Conservation (phyloP, 2,329 filamentous ascomycete genomes). For the Tricladium varicosporioides region DNA sequence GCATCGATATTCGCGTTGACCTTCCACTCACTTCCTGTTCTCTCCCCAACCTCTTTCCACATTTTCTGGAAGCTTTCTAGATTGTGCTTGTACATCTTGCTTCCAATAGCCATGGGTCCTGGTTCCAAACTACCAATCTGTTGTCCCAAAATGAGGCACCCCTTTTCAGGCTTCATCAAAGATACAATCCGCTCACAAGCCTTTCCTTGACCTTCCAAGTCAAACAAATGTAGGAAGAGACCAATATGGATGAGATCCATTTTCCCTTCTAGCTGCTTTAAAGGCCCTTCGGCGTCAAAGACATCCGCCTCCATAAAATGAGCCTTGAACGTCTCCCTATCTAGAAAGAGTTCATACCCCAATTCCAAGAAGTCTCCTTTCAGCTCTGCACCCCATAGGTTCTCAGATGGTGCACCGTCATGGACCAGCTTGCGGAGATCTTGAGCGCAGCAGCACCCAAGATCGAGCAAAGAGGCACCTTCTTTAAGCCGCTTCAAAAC, state of each 20-base stretch:
- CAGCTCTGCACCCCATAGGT: background rate
- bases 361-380: conserved; percentile 22
- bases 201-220: conserved; percentile 1
- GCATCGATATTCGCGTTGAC: no score
- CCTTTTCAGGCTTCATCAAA: background rate
- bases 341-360: conserved; percentile 37
- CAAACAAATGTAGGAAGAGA: conserved; percentile 19
- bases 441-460: conserved; percentile 2
- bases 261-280: conserved; percentile 35
- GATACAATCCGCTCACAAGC: background rate
- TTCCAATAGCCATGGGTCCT: background rate
- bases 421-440: background rate
- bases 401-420: background rate
- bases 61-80: conserved; percentile 1
- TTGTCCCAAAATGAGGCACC: background rate
- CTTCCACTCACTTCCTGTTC: conserved; percentile 25
- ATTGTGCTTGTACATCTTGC: background rate
- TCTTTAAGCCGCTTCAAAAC: background rate
- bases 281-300: conserved; percentile 27
- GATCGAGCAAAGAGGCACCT: background rate
- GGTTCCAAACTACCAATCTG: background rate
- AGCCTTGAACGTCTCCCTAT: conserved; percentile 31
- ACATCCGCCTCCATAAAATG: conserved; percentile 33
- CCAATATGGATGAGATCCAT: conserved; percentile 20
- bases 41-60: conserved; percentile 8